These are phyloP conservation scores for Coemansia sp. DNA, from an alignment of 192 early-diverging fungal genomes.

Conservation along the genomic window DNA sequence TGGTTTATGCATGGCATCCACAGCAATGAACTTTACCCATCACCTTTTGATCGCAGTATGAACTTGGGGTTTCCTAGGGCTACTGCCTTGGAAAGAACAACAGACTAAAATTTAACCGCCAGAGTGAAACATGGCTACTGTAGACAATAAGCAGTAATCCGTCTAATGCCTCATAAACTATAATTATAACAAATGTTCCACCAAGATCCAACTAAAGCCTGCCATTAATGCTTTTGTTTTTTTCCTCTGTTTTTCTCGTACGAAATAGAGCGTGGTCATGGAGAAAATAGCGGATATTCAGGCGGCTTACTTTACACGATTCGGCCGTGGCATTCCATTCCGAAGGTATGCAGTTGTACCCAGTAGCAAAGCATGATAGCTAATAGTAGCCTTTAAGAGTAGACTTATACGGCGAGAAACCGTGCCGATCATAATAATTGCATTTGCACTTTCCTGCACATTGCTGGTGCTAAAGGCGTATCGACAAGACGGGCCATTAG, in stretches of 20 bases:
- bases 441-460: constrained; percentile 8
- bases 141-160: not conserved
- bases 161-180: not conserved
- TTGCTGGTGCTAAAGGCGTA: constrained; percentile 5
- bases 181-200: constrained; percentile 4
- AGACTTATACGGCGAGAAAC: constrained; percentile 17
- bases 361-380: not conserved
- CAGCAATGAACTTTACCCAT: too few relatives aligned
- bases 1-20: too few relatives aligned
- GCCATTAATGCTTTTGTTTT: not conserved
- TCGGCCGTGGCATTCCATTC: constrained; percentile 8
- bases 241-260: not conserved
- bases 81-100: not conserved
- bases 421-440: constrained; percentile 2
- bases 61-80: too few relatives aligned
- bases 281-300: constrained; percentile 10
- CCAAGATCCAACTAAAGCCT: not conserved
- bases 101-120: constrained; percentile 5
- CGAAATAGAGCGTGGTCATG: constrained; percentile 6
- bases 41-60: too few relatives aligned
- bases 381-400: not conserved
- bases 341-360: constrained; percentile 16
- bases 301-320: constrained; percentile 7
- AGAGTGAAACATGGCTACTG: not conserved
- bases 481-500: not conserved